phyloP scores from a whole-genome alignment of 768 basidiomycete species.

The Suillus fuscotomentosus region DNA sequence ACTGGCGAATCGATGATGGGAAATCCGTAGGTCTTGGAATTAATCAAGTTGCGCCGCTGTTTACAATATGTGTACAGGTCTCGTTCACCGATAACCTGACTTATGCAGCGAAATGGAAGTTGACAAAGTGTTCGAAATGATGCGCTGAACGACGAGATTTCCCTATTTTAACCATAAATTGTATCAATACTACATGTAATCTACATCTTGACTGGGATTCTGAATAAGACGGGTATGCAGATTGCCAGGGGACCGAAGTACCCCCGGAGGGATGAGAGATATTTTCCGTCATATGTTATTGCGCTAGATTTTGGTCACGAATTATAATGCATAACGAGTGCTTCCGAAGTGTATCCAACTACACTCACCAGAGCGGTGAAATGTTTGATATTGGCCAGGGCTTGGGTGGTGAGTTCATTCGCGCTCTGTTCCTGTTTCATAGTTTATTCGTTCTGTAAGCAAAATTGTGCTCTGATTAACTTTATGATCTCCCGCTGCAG shows the following conservation, averaged over 20 bases:
- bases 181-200: background rate
- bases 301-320: background rate
- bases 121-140: background rate
- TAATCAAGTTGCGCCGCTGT: background rate
- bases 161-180: background rate
- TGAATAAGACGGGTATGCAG: background rate
- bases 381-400: slow-evolving; percentile 35
- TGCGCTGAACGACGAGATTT: background rate
- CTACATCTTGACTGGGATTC: background rate
- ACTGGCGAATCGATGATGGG: background rate
- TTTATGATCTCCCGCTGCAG: background rate
- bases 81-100: background rate
- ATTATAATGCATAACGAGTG: background rate
- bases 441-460: background rate
- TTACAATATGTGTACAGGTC: background rate
- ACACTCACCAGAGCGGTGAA: background rate
- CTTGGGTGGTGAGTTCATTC: slow-evolving; percentile 52
- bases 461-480: slow-evolving; percentile 1
- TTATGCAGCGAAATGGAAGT: background rate
- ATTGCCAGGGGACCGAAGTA: background rate
- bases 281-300: background rate
- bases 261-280: background rate
- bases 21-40: background rate
- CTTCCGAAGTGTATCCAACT: background rate
- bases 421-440: background rate